phyloP scores from a whole-genome alignment of 768 basidiomycete genomes.

The Amanita polypyramis region DNA sequence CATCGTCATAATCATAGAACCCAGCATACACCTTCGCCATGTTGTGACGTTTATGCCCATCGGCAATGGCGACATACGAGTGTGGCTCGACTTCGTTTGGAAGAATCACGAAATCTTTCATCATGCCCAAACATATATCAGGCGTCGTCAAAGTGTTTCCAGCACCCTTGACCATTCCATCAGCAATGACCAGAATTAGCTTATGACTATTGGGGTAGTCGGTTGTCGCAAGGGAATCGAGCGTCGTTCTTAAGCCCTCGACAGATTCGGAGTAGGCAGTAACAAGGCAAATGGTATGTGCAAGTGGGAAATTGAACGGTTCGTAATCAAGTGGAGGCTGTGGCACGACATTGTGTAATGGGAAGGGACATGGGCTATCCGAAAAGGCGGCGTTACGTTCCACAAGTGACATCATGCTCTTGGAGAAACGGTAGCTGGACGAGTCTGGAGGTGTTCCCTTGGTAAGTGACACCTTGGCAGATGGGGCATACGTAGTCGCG shows the following conservation, averaged over 20 bases:
- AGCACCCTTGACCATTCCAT: constrained; percentile 96
- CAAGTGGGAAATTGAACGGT: constrained; percentile 93
- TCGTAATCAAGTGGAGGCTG: constrained; percentile 89
- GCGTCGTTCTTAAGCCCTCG: constrained; percentile 90
- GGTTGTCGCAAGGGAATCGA: constrained; percentile 97
- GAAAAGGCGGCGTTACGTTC: constrained; percentile 41
- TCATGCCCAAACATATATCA: constrained; percentile 91
- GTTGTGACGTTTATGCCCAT: constrained; percentile 99
- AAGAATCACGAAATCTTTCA: constrained; percentile 85
- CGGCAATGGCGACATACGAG: constrained; percentile 97
- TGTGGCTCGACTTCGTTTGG: constrained; percentile 83
- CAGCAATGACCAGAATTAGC: constrained; percentile 88
- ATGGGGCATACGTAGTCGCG: constrained; percentile 39
- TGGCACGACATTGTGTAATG: constrained; percentile 79
- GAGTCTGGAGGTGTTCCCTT: constrained; percentile 69
- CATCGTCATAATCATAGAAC: constrained; percentile 91
- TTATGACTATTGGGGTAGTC: constrained; percentile 99
- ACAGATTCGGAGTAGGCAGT: constrained; percentile 98
- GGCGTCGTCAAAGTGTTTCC: constrained; percentile 87
- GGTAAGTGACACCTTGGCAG: constrained; percentile 21
- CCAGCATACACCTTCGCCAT: constrained; percentile 99
- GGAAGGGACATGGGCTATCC: constrained; percentile 86
- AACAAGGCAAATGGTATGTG: constrained; percentile 90
- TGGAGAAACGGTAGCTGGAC: constrained; percentile 61
- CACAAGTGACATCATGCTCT: constrained; percentile 70